phyloP scores from a whole-genome alignment of 108 stramenopile genomes.

The Mediolabrus comicus region DNA sequence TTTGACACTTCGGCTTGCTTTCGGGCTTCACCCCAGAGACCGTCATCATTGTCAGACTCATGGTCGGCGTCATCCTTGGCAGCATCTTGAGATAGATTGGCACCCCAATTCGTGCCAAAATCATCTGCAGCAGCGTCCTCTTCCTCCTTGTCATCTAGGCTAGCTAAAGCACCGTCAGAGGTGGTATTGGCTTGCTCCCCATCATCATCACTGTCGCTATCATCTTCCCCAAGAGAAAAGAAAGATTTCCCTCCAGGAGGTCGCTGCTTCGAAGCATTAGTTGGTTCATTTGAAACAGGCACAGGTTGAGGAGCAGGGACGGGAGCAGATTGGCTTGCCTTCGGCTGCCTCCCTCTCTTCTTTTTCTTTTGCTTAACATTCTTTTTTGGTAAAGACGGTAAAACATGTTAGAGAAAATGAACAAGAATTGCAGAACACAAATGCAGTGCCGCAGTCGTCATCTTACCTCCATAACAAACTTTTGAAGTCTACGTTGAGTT shows the following conservation, averaged over 20 bases:
- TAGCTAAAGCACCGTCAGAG: slow-evolving; percentile 36
- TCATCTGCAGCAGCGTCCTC: slow-evolving; percentile 56
- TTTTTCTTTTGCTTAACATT: slow-evolving; percentile 46
- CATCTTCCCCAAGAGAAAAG: slow-evolving; percentile 77
- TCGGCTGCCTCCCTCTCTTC: slow-evolving; percentile 50
- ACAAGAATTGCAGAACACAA: slow-evolving; percentile 3
- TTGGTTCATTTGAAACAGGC: slow-evolving; percentile 15
- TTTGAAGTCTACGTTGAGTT: slow-evolving; percentile 79
- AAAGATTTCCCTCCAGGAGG: slow-evolving; percentile 49
- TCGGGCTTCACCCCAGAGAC: slow-evolving; percentile 80
- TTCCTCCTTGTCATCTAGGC: slow-evolving; percentile 50
- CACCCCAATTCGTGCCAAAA: slow-evolving; percentile 70
- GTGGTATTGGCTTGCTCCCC: slow-evolving; percentile 1
- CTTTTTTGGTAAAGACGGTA: slow-evolving; percentile 42
- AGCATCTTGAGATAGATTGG: slow-evolving; percentile 37
- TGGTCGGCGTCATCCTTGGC: slow-evolving; percentile 22
- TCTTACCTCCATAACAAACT: slow-evolving; percentile 84
- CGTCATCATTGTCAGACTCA: slow-evolving; percentile 56
- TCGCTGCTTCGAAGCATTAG: slow-evolving; percentile 8
- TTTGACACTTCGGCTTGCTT: slow-evolving; percentile 73
- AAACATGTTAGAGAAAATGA: slow-evolving; percentile 27
- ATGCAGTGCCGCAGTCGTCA: background rate
- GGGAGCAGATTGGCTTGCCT: slow-evolving; percentile 26
- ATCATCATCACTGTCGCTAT: slow-evolving; percentile 60
- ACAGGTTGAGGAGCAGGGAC: slow-evolving; percentile 17